Base-by-base conservation (phyloP, 768 basidiomycete genomes). In the Suillus clintonianus region DNA sequence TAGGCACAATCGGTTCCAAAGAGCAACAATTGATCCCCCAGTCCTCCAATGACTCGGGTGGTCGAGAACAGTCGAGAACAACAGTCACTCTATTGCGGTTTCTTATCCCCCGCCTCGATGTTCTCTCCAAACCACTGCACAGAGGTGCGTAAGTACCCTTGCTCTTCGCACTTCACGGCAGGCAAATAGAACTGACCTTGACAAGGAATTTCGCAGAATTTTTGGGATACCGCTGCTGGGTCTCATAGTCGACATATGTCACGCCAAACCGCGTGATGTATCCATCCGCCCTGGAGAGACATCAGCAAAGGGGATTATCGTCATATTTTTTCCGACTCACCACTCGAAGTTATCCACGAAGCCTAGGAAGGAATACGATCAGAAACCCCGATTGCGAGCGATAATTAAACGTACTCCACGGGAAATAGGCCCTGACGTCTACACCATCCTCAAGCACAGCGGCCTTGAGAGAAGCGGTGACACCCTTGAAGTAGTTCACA, bases 271-370 rank as follows among this genome's bases (percentile, higher is more conserved):
- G 85, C 8, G 88, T 89, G 41, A 71, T 72, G 67, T 89, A 89
- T 32, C 89, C 87, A 63, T 90, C 88, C n/a, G 88, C 86, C 88
- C 70, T 75, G 61, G 10, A 36, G 48, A 24, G 9, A 27, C 9
- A 39, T 34, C 17, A 41, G 39, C 24, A 48, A 14, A 59, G 5
- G 17, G 30, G 34, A 27, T 27, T 32, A 30, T 2, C 6, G 36
- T 36, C 41, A 7, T 27, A 27, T 27, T 32, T 39, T 43, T 19
- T 22, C 53, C 57, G 30, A 53, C 69, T 15, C 57, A 74, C 86
- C 89, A 89, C 75, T 90, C 89, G 65, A 90, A 89, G 74, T 89
- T 89, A 69, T 89, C 88, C 50, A 90, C 71, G 69, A 90, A 80
- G 77, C 86, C 86, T 87, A 60, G 34, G 32, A 41, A 30, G 34